Evolutionary conservation across 306 rosid genomes (phyloP).

Genomic region (Corylus heterophylla): DNA sequence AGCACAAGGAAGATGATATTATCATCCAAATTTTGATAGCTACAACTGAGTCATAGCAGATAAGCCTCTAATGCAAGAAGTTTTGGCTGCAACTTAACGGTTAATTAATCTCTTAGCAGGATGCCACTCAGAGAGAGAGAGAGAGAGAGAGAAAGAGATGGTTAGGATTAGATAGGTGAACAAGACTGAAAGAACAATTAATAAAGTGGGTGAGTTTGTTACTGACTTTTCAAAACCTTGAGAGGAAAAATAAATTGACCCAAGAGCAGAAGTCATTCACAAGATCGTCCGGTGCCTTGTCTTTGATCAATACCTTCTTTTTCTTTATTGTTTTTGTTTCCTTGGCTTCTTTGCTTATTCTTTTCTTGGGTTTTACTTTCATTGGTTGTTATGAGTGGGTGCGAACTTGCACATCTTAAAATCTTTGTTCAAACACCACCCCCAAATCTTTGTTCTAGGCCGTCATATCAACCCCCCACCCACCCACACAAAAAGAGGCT

Average conservation of each 20-base stretch:
- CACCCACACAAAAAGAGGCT: no score
- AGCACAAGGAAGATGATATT: conserved; percentile 24
- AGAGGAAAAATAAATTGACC: conserved; percentile 31
- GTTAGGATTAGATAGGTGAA: conserved; percentile 59
- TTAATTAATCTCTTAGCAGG: conserved; percentile 37
- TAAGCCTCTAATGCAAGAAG: conserved; percentile 1
- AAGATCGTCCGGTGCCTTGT: conserved; percentile 18
- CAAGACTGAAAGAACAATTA: conserved; percentile 32
- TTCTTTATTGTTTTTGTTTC: not conserved
- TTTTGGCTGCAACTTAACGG: conserved; percentile 22
- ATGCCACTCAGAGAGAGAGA: conserved; percentile 23
- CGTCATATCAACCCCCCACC: no score
- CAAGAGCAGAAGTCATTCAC: conserved; percentile 37
- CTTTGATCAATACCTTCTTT: no score
- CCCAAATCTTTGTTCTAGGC: no score
- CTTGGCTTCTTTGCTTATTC: conserved; percentile 20
- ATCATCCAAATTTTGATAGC: conserved; percentile 1
- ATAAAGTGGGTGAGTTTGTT: conserved; percentile 72
- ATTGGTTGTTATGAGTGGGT: conserved; percentile 50
- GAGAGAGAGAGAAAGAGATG: not conserved
- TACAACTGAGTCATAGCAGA: conserved; percentile 25
- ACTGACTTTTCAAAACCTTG: conserved; percentile 43
- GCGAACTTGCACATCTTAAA: conserved; percentile 17
- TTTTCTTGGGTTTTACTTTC: conserved; percentile 48
- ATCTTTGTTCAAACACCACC: no score